Base-by-base conservation (phyloP, 176 grass and related monocot genomes). In the Hsuehochloa calcarea region DNA sequence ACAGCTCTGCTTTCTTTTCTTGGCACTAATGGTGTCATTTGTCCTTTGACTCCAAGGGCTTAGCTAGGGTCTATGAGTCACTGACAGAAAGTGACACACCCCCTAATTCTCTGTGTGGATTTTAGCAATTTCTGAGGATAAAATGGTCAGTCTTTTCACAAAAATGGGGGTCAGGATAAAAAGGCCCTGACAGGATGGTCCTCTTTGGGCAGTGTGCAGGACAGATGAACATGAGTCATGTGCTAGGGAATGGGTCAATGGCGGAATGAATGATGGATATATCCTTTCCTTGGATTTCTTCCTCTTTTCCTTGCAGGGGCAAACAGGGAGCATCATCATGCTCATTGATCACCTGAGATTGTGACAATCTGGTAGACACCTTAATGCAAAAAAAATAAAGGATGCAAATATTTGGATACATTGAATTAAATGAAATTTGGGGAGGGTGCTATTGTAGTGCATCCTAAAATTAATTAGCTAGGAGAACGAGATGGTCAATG, bases 71-170 rank as follows among this genome's bases (percentile, higher is more conserved):
- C 10, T 61, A 25, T 1, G n/a, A 13, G 7, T 6, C n/a, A 62
- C 37, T 62, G 11, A 10, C 77, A 14, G 38, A 64, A 25, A 11
- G 41, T 22, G 40, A 43, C 59, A 4, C 9, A 0, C 1, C 38
- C 55, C 25, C 41, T 47, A 63, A 65, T 64, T 79, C 59, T 65
- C 77, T 14, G 5, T 26, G 15, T 29, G 39, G 40, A 60, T 65
- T 79, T 65, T 79, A 79, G 77, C 60, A 3, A 80, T 80, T 31
- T 46, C 43, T 1, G 45, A 81, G 56, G 55, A 77, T 34, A 59
- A 17, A 59, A 27, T 61, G 9, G 65, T 54, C 35, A 13, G 59
- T 52, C 59, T 65, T 73, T 70, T 44, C 54, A 84, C 16, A 8
- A 12, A 51, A 66, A 38, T 22, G 17, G 5, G 8, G 49, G 9